Percentiles rank a stretch among this genome's conserved stretches.
Conservation (phyloP, 257 asterid genomes). For the Solanum sitiens region DNA sequence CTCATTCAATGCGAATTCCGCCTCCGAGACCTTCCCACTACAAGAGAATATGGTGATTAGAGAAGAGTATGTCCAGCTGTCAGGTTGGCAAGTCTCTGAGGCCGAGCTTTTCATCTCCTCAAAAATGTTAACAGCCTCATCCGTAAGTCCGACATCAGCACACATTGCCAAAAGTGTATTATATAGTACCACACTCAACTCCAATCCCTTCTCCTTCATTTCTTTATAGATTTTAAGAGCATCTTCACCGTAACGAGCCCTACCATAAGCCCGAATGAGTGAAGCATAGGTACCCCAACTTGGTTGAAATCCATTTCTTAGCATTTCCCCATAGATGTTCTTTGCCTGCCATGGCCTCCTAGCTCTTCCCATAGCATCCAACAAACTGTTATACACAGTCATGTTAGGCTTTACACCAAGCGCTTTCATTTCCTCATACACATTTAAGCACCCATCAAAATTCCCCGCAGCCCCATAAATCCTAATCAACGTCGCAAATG, state of each 20-base stretch:
- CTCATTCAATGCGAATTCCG: constrained; percentile 53
- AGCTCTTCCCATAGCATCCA: constrained; percentile 98
- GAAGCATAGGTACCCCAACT: constrained; percentile 78
- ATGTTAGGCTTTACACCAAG: constrained; percentile 53
- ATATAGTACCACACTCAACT: constrained; percentile 50
- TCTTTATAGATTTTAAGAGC: constrained; percentile 59
- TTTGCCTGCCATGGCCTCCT: constrained; percentile 94
- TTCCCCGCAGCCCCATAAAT: constrained; percentile 59
- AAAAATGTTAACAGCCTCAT: constrained; percentile 69
- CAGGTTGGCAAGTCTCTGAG: constrained; percentile 48
- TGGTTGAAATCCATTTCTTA: constrained; percentile 44
- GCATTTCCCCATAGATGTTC: constrained; percentile 57
- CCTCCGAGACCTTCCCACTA: constrained; percentile 74
- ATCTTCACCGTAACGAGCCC: constrained; percentile 69
- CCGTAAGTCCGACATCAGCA: constrained; percentile 69
- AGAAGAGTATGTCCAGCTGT: constrained; percentile 73
- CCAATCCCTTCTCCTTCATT: constrained; percentile 81
- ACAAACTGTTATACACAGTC: constrained; percentile 51
- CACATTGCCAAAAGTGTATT: constrained; percentile 68
- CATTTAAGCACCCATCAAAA: constrained; percentile 86
- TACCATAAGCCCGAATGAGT: constrained; percentile 58
- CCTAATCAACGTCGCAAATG: constrained; percentile 64
- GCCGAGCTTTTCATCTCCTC: constrained; percentile 59
- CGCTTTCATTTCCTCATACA: constrained; percentile 91
- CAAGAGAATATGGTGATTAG: constrained; percentile 66